Base-by-base conservation (phyloP, 2,329 filamentous ascomycete genomes). In the Trichoderma gracile region DNA sequence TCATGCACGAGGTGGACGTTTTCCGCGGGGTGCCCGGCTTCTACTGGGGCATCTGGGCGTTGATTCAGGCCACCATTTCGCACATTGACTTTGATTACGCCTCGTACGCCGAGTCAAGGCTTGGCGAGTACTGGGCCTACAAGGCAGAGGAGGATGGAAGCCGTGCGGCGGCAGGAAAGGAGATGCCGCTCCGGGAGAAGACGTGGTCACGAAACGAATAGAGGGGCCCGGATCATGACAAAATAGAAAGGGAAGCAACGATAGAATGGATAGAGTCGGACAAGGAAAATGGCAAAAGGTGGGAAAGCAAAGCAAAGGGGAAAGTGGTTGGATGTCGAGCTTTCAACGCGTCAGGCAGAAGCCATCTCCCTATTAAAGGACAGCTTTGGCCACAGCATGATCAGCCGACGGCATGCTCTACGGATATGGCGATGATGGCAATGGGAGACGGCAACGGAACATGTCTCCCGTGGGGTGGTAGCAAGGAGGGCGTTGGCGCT, bases 11-110 rank as follows among this genome's bases (percentile, higher is more conserved):
- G 75, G 91, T 99, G 3, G 93, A 99, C 75, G 76, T 85, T 23
- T 99, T 91, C 79, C 86, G 95, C 52, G 95, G 93, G 49, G 85
- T 97, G 15, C 95, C 95, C 0, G 95, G 95, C 8, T 92, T 99
- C 73, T 87, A 84, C 76, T 92, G 90, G 93, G 95, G 95, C 25
- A 92, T 97, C 65, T 99, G 95, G 95, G 90, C 93, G 8, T 80
- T 96, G 68, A 98, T 99, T 69, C 95, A 99, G 80, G 91, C 93
- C 2, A 91, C 87, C 62, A 98, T 99, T 69, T 96, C 92, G 12
- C 86, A 94, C 68, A 99, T 99, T 71, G 91, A 97, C 74, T 99
- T 99, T 73, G 93, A 99, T 78, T 99, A 99, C 75, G 91, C 92
- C 49, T 86, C 85, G 9, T 99, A 98, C 75, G 94, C 95, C 12